Base-by-base conservation (phyloP, 805 yeast genomes). In the Yamadazyma laniorum region DNA sequence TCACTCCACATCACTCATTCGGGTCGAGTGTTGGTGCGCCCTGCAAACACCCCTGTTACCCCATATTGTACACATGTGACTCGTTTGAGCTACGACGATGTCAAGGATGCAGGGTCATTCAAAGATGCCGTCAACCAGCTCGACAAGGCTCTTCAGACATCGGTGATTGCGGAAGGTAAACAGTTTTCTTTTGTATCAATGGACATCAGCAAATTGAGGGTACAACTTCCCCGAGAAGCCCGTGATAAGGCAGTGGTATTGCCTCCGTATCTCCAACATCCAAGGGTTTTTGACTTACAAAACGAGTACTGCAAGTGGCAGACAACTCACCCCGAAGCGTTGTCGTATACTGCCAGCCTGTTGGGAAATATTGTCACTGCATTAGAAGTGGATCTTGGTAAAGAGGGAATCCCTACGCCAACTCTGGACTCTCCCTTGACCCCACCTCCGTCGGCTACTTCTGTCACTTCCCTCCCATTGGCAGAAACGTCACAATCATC, bases 211-310 rank as follows among this genome's bases (percentile, higher is more conserved):
- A 82, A 82, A 51, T 64, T 89, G 33, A 72, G 89, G 43, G 90
- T 90, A 33, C 83, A 82, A 52, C 63, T 90, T 25, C 83, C 85
- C 9, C 72, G 95, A 33, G 95, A 88, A 56, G 86, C 95, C 6
- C 70, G 87, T 28, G 95, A 86, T 54, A 79, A 83, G 55, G 74
- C 77, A 8, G 80, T 84, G 40, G 74, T 70, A 4, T 69, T 89
- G 39, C 96, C 96, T 0, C 69, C 75, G 4, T 86, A 82, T 55
- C 62, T 90, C 42, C 86, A 82, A 56, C 81, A 82, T 47, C 85
- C 96, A 3, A 70, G 80, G 30, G 73, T 83, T 17, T 88, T 86
- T 60, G 95, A 87, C 58, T 62, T 89, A 44, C 74, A 75, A 54
- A 76, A 74, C 43, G 97, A 90, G 59, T 87, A 74, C 58, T 56